Evolutionary conservation across 305 asterid species (phyloP).

Genomic region (Fraxinus dipetala): DNA sequence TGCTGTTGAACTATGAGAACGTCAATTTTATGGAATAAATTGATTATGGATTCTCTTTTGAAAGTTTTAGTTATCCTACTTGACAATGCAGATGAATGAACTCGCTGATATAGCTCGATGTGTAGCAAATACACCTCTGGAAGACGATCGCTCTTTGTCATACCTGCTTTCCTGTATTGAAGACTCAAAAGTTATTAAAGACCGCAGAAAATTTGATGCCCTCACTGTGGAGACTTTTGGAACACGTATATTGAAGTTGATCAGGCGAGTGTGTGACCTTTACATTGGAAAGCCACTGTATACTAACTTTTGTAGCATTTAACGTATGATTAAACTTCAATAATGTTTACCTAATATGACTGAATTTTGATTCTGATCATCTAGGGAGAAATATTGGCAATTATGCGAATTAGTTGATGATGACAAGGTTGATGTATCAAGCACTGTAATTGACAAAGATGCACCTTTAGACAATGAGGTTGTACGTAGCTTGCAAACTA

Average conservation of each 20-base stretch:
- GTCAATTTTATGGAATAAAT: conserved; percentile 3
- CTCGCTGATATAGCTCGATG: conserved; percentile 98
- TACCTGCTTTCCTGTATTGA: conserved; percentile 94
- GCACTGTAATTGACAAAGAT: conserved; percentile 95
- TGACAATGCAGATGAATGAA: conserved; percentile 74
- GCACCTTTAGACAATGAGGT: conserved; percentile 96
- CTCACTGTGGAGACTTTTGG: conserved; percentile 98
- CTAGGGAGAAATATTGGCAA: conserved; percentile 95
- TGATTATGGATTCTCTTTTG: not conserved
- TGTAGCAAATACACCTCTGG: conserved; percentile 85
- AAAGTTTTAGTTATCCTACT: not conserved
- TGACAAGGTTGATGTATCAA: conserved; percentile 83
- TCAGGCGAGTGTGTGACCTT: conserved; percentile 49
- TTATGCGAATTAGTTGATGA: conserved; percentile 92
- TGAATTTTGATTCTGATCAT: conserved; percentile 24
- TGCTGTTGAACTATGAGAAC: not conserved
- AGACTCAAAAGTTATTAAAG: conserved; percentile 81
- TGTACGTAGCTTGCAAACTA: conserved; percentile 88
- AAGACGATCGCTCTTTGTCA: conserved; percentile 78
- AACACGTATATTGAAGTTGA: conserved; percentile 92
- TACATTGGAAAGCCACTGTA: conserved; percentile 15
- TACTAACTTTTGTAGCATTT: conserved; percentile 16
- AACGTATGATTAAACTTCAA: not conserved
- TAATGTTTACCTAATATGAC: not conserved
- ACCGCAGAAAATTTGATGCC: conserved; percentile 87